Evolutionary conservation across 805 yeast genomes (phyloP).

Genomic region (Suhomyces pyralidae): DNA sequence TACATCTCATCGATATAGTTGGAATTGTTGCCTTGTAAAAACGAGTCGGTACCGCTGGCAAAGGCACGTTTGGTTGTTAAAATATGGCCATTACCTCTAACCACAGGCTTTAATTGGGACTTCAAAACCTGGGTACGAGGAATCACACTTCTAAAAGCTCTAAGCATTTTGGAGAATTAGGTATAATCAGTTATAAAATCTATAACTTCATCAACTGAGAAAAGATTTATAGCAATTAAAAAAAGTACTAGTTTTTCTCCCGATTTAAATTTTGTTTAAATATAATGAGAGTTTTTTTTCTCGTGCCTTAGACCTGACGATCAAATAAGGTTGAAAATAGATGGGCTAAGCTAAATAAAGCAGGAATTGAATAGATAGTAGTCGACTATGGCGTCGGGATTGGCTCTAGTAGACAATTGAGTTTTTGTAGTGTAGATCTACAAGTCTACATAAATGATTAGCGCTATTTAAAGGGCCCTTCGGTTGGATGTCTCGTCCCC

Average conservation of each 20-base stretch:
- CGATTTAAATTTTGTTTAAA: background rate
- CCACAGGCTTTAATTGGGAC: slow-evolving; percentile 19
- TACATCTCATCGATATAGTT: slow-evolving; percentile 98
- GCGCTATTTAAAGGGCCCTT: background rate
- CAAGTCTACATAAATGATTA: background rate
- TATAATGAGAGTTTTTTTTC: background rate
- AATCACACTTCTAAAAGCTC: slow-evolving; percentile 38
- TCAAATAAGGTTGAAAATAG: background rate
- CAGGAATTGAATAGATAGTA: background rate
- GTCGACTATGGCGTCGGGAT: background rate
- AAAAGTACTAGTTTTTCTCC: background rate
- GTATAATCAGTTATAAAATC: background rate
- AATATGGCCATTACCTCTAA: slow-evolving; percentile 6
- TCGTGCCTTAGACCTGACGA: background rate
- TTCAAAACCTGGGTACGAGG: slow-evolving; percentile 34
- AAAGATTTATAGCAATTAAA: background rate
- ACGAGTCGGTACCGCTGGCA: slow-evolving; percentile 59
- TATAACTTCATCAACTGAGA: slow-evolving; percentile 4
- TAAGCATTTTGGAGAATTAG: slow-evolving; percentile 30
- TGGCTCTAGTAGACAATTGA: background rate
- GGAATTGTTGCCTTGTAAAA: slow-evolving; percentile 80
- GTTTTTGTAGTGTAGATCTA: background rate
- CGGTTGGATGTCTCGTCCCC: background rate
- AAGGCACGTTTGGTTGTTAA: slow-evolving; percentile 18
- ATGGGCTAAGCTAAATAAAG: background rate